Base-by-base conservation (phyloP, 345 rosid species). In the Clarkia xantiana region DNA sequence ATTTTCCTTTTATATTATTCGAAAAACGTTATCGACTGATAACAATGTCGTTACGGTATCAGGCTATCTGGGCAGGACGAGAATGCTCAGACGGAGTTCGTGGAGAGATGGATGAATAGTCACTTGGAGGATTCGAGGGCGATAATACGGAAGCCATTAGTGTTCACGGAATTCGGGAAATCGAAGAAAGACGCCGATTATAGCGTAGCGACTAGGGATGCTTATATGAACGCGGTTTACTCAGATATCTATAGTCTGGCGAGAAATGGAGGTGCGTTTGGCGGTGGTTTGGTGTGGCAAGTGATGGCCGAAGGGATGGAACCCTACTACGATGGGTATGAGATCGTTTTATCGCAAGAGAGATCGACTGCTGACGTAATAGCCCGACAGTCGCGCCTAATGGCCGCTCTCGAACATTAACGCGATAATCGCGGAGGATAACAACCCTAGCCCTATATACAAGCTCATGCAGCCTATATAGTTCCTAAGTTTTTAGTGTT, bases 271-370 rank as follows among this genome's bases (percentile, higher is more conserved):
- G 74, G 76, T 20, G 47, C 63, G n/a, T 10, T 66, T 11, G 72
- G 59, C 0, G 78, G 76, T 1, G 76, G 71, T 17, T 36, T 76
- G 71, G 61, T 76, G 17, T 76, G 78, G 82, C 78, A 76, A 43
- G 39, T 76, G 4, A 11, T 70, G 63, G 71, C 63, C 7, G 53
- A 64, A 18, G 70, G 65, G 12, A 67, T 70, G 76, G 68, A 62
- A 0, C 44, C 69, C 4, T 73, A 47, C 25, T 15, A 36, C 5
- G 76, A 76, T 55, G 78, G 79, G 5, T 68, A 73, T 39, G 67
- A 68, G 62, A 66, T 73, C 13, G 67, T 65, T 16, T 49, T 68
- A n/a, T 46, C 68, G 0, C 49, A 66, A 14, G 55, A 59, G 2
- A 60, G 59, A 39, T 63, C 69, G 14, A 66, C 73, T 0, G 20